Base-by-base conservation (phyloP, 1,284 basidiomycete genomes). In the Trichosporon asahii region DNA sequence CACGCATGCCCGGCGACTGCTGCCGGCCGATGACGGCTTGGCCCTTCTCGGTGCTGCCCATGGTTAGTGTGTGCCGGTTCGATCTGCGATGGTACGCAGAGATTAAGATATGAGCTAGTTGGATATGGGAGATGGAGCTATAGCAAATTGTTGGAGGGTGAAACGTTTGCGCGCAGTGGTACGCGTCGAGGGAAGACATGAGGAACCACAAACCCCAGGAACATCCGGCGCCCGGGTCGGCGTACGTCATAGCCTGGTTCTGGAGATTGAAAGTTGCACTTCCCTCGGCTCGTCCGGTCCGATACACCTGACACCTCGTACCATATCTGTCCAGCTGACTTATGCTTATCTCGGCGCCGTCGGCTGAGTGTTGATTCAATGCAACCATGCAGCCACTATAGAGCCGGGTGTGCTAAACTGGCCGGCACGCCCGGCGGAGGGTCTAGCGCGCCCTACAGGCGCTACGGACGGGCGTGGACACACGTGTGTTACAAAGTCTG, bases 401-500 rank as follows among this genome's bases (percentile, higher is more conserved):
- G 40, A n/a, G 40, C 40, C 40, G 40, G 40, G 40, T n/a, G 40
- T 4, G 14, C 35, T 37, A 18, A 18, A 18, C 40, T n/a, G 15
- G 5, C 40, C 18, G 40, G 40, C 40, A 44, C 40, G 40, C 15
- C 18, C 40, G 40, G 40, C 40, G 40, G 11, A 12, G 3, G 11
- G 9, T 37, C 35, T 37, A 37, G 35, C 14, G 31, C 31, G 31
- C 31, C 31, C 31, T 33, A 33, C 31, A 9, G 11, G 31, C 31
- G 31, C 31, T 8, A 33, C 31, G 31, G 31, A n/a, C 31, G 31
- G 31, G 31, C 31, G 31, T 3, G 31, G 31, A 33, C 57, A 33
- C 57, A 61, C 57, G 57, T 61, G 53, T 55, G 57, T 61, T 61
- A 61, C 57, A 53, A 61, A 33, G 18, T 31, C 57, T 61, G 57